Evolutionary conservation across 2,329 filamentous ascomycete species (phyloP), one percentile per base, ranked within the genome.

Genomic region (Cytospora chrysosperma): DNA sequence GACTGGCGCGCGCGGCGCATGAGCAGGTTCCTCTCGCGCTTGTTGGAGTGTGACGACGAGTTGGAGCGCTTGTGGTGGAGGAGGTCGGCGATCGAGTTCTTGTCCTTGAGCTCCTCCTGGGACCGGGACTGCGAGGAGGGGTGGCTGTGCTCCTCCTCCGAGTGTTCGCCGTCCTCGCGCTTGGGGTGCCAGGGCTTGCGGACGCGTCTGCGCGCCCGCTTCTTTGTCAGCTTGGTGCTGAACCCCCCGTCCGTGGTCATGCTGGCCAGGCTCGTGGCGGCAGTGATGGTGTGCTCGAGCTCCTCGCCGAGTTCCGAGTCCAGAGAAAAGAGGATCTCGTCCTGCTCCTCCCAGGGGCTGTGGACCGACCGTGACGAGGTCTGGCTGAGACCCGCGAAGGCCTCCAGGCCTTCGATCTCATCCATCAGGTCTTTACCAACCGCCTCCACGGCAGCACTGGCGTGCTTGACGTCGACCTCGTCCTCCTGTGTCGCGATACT

Each of bases 381-480:
- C 26, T 56, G 59, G 53, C 63, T 63, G 56, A 63, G 56, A 13
- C 63, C 65, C 17, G 56, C 55, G 30, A 30, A 58, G 15, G 50
- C 54, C 27, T 74, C 70, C 65, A 79, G 75, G 19, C 77, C 78
- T 0, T 79, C 66, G 47, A 78, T 75, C 37, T 75, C 69, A 43
- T 77, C 72, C 28, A 81, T 74, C 56, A 86, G 75, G 69, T 85
- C 81, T 37, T 77, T 75, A 57, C 81, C 80, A 2, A 80, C 82
- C n/a, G 83, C 83, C 1, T 76, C 77, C 1, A 83, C 84, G 0
- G 84, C 84, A 1, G 84, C 81, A 68, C 67, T 30, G 61, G 40
- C 43, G 59, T 68, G 27, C 24, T 56, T 21, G 65, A 69, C 28
- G 63, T 62, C 32, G 58, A 68, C 50, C 61, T 62, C 13, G 64